Percentiles rank a stretch among this genome's conserved stretches.
These are phyloP conservation scores for Didymella exigua DNA, from an alignment of 2,329 filamentous ascomycete species.

Conservation along the genomic window DNA sequence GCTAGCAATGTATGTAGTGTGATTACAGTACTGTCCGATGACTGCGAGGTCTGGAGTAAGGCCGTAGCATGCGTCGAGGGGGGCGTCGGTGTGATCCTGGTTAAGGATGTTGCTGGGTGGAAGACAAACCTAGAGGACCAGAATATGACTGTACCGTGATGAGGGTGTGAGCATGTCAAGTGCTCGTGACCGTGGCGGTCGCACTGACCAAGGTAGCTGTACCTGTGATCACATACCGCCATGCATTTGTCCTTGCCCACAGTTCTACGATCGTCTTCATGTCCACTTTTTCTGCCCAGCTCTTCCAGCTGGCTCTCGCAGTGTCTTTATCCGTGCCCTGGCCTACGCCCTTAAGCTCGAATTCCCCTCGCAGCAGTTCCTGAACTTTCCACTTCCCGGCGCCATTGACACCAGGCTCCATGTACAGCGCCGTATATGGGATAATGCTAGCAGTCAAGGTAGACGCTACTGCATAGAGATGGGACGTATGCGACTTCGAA, in stretches of 20 bases:
- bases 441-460: conserved; percentile 40
- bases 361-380: conserved; percentile 36
- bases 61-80: conserved; percentile 20
- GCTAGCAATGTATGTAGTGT: conserved; percentile 5
- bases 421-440: conserved; percentile 47
- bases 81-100: not conserved
- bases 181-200: conserved; percentile 12
- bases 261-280: conserved; percentile 28
- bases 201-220: conserved; percentile 24
- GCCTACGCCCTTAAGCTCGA: conserved; percentile 18
- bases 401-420: conserved; percentile 49
- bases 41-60: conserved; percentile 20
- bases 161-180: not conserved
- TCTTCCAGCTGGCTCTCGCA: conserved; percentile 20
- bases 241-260: conserved; percentile 27
- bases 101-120: not conserved
- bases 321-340: conserved; percentile 23
- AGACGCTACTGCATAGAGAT: conserved; percentile 32
- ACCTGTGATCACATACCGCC: conserved; percentile 26
- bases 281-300: conserved; percentile 26
- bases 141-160: not conserved
- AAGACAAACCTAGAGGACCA: conserved; percentile 14
- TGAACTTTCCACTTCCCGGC: conserved; percentile 49
- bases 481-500: conserved; percentile 2
- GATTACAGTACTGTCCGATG: conserved; percentile 21